Base-by-base conservation (phyloP, 2,329 filamentous ascomycete species). In the Bipolaris gigantea region DNA sequence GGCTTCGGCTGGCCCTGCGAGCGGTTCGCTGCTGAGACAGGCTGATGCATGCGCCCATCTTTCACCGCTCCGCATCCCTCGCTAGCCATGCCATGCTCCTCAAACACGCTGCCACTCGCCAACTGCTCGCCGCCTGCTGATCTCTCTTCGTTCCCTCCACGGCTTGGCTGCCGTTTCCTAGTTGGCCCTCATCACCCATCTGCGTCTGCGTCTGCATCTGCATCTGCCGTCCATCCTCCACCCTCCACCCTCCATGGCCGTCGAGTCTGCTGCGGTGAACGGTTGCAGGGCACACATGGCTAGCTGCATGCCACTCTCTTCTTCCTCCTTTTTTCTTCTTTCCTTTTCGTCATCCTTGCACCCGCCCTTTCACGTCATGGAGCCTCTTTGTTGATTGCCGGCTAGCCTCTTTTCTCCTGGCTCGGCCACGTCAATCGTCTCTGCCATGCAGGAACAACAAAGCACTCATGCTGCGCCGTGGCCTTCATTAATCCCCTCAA, bases 391-490 rank as follows among this genome's bases (percentile, higher is more conserved):
- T 27, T 58, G 38, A 35, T 46, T 50, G 52, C 46, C 49, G 56
- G 44, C 62, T 60, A 59, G 38, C 61, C 53, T 27, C 36, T 64
- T 59, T 57, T 27, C 46, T 32, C 43, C 49, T 59, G 55, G 55
- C 54, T 60, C 62, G 65, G 69, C 69, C 70, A 73, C 71, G 70
- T 73, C 71, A 71, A 61, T 62, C 52, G 57, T 61, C 57, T 55
- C 59, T 59, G 48, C 60, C 63, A 71, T 71, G 70, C 71, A 72
- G 70, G 70, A 72, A 73, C 70, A 72, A 58, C 70, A 67, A 53
- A 61, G 57, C 67, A 65, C 46, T 53, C 53, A 64, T 66, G 48
- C 55, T 55, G 47, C 48, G 16, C 18, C 53, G 50, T 57, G 50
- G 59, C 57, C 58, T 63, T 66, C 64, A 67, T 70, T 65, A 68